These are phyloP conservation scores for Backusella australiensis DNA, from an alignment of 192 early-diverging fungal species.

Conservation along the genomic window DNA sequence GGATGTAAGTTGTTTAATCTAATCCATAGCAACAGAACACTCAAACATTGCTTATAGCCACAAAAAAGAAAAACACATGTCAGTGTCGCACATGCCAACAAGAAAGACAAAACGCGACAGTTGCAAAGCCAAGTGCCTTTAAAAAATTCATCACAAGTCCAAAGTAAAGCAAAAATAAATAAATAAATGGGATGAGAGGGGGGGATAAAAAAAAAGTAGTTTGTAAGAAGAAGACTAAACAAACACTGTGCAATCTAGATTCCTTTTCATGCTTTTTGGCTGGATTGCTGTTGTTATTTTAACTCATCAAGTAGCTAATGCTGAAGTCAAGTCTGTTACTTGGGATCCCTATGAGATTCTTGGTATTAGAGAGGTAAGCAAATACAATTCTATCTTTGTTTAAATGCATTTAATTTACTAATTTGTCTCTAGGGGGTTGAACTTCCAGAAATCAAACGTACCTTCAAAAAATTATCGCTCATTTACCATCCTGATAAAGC, in stretches of 20 bases:
- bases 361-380: constrained; percentile 64
- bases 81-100: constrained; percentile 25
- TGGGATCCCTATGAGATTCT: constrained; percentile 98
- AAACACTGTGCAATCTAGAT: constrained; percentile 16
- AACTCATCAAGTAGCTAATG: constrained; percentile 61
- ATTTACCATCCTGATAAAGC: constrained; percentile 81
- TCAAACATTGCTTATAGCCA: neutral
- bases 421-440: constrained; percentile 35
- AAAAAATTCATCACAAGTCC: constrained; percentile 13
- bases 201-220: too few relatives aligned
- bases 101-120: constrained; percentile 8
- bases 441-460: constrained; percentile 62
- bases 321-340: constrained; percentile 51
- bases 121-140: constrained; percentile 8
- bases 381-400: neutral
- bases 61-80: constrained; percentile 15
- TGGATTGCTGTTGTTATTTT: constrained; percentile 71
- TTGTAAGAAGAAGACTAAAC: too few relatives aligned
- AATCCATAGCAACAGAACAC: neutral
- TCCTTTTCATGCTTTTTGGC: constrained; percentile 50
- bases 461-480: constrained; percentile 67
- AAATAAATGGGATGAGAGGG: neutral
- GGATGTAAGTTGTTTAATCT: constrained; percentile 6
- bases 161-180: constrained; percentile 17
- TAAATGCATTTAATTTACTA: neutral